Conservation (phyloP, 177 flowering plant genomes). For the Vitis hybrid region DNA sequence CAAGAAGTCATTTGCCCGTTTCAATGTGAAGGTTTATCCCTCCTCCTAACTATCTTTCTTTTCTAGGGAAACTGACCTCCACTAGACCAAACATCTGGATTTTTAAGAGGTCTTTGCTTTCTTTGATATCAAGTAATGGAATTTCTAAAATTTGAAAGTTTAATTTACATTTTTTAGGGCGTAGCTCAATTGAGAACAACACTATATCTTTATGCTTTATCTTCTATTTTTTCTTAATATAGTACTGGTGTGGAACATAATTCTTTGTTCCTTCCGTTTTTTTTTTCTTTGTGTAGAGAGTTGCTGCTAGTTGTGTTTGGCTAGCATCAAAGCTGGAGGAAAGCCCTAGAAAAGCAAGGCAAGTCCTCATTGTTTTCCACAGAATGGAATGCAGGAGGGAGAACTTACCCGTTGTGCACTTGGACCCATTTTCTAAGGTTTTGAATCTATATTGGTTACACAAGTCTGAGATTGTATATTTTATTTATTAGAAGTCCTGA, state of each 20-base stretch:
- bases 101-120: neutral
- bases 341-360: slow-evolving; percentile 85
- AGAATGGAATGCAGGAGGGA: slow-evolving; percentile 97
- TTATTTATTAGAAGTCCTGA: neutral
- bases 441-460: neutral
- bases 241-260: neutral
- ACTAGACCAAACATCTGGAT: neutral
- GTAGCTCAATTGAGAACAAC: neutral
- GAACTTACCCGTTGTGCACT: slow-evolving; percentile 66
- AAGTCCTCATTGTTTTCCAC: slow-evolving; percentile 82
- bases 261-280: neutral
- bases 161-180: neutral
- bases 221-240: neutral
- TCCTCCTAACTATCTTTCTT: too few relatives aligned
- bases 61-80: neutral
- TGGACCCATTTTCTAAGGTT: slow-evolving; percentile 75
- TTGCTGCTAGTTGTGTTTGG: slow-evolving; percentile 97
- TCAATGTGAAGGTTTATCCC: slow-evolving; percentile 77
- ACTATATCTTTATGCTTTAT: neutral
- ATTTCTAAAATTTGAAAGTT: neutral
- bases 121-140: neutral
- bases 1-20: slow-evolving; percentile 91
- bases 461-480: neutral
- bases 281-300: slow-evolving; percentile 54
- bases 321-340: slow-evolving; percentile 96